Conservation (phyloP, 352 stramenopile genomes). For the Phytophthora sojae region DNA sequence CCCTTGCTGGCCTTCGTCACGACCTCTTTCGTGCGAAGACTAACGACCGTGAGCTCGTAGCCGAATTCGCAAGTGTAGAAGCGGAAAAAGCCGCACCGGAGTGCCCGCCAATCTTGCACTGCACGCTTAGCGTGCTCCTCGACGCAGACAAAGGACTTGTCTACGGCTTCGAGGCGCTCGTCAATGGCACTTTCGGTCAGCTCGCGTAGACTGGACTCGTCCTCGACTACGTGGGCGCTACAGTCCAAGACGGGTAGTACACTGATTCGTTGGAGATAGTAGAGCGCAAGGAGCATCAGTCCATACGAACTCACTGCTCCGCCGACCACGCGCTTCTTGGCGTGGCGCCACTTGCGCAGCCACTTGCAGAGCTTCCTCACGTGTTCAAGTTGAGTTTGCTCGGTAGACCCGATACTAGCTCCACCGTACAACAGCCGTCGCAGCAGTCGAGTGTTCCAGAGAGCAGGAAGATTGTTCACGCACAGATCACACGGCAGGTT, state of each 20-base stretch:
- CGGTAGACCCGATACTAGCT: neutral
- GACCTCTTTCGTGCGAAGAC: conserved; percentile 43
- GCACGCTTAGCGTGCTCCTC: neutral
- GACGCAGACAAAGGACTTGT: conserved; percentile 28
- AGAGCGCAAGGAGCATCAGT: conserved; percentile 68
- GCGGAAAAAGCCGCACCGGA: conserved; percentile 72
- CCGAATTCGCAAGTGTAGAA: conserved; percentile 84
- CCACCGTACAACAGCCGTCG: conserved; percentile 37
- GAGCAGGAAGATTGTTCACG: conserved; percentile 81
- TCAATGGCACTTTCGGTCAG: conserved; percentile 37
- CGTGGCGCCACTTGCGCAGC: conserved; percentile 63
- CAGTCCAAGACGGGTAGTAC: conserved; percentile 63
- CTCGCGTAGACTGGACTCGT: conserved; percentile 19
- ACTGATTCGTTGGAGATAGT: conserved; percentile 67
- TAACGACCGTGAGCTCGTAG: conserved; percentile 68
- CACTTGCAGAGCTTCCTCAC: conserved; percentile 51
- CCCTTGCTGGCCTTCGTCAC: conserved; percentile 55
- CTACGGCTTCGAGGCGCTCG: conserved; percentile 16
- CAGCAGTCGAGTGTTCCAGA: conserved; percentile 84
- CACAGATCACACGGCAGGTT: conserved; percentile 72
- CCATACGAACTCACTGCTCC: conserved; percentile 73
- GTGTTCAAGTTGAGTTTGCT: conserved; percentile 21
- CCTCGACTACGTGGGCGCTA: conserved; percentile 28
- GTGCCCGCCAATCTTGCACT: conserved; percentile 36
- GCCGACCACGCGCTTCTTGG: conserved; percentile 42